Conservation (phyloP, 768 basidiomycete species). For the Lactarius deliciosus region DNA sequence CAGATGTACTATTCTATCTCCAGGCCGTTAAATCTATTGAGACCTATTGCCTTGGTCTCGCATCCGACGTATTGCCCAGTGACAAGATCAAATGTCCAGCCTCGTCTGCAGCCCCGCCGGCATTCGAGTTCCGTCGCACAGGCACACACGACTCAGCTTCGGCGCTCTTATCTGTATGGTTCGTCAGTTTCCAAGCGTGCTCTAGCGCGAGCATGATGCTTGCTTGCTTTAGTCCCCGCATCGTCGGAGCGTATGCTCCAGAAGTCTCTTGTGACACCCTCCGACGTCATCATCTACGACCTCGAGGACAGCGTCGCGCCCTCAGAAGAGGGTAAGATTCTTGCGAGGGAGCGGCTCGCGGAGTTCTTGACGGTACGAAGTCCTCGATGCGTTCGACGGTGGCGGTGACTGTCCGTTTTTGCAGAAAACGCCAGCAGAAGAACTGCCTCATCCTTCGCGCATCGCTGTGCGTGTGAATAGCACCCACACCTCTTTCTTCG, state of each 20-base stretch:
- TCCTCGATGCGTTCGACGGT: background rate
- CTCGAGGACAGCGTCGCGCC: slow-evolving; percentile 85
- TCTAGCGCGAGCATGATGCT: slow-evolving; percentile 8
- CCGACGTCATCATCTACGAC: slow-evolving; percentile 85
- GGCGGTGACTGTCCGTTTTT: background rate
- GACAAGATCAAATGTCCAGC: background rate
- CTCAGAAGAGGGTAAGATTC: slow-evolving; percentile 51
- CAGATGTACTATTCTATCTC: background rate
- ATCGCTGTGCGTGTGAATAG: slow-evolving; percentile 74
- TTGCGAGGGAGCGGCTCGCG: slow-evolving; percentile 54
- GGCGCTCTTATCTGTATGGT: slow-evolving; percentile 55
- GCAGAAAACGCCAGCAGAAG: slow-evolving; percentile 28
- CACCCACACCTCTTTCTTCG: slow-evolving; percentile 62
- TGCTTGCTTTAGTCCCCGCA: slow-evolving; percentile 57
- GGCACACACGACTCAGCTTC: slow-evolving; percentile 3
- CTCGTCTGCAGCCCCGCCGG: background rate
- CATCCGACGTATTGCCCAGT: background rate
- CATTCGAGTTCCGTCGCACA: slow-evolving; percentile 7
- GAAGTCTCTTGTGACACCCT: slow-evolving; percentile 61
- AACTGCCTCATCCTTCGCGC: slow-evolving; percentile 47
- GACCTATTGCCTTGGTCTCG: background rate
- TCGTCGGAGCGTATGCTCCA: slow-evolving; percentile 79
- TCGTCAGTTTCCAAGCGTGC: slow-evolving; percentile 7
- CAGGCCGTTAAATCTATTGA: slow-evolving; percentile 1
- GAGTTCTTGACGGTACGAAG: slow-evolving; percentile 55